Conservation (phyloP, 2,329 filamentous ascomycete genomes). For the Beauveria rudraprayagi region DNA sequence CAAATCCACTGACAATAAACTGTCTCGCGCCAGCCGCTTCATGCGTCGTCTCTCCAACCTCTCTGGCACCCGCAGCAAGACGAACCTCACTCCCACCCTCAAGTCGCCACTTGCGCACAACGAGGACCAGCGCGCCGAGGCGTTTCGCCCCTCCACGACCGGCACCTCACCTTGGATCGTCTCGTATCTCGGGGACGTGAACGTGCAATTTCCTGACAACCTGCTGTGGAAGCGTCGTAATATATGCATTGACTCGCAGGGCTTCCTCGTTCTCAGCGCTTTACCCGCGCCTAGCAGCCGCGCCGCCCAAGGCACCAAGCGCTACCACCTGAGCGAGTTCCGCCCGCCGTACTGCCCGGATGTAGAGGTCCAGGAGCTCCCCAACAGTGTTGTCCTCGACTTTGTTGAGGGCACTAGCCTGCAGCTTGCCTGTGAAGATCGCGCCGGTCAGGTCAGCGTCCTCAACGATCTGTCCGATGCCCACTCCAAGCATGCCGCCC, state of each 20-base stretch:
- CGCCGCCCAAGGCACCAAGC: slow-evolving; percentile 48
- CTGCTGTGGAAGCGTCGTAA: slow-evolving; percentile 92
- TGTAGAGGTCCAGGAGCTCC: slow-evolving; percentile 84
- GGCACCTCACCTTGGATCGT: slow-evolving; percentile 36
- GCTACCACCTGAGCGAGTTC: slow-evolving; percentile 83
- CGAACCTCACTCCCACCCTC: background rate
- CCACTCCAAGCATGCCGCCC: slow-evolving; percentile 24
- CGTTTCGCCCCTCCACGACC: slow-evolving; percentile 24
- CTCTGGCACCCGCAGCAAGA: slow-evolving; percentile 38
- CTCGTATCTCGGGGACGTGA: slow-evolving; percentile 77
- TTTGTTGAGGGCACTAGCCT: slow-evolving; percentile 53
- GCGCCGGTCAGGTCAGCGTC: slow-evolving; percentile 47
- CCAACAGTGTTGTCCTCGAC: slow-evolving; percentile 66
- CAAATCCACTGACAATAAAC: slow-evolving; percentile 39
- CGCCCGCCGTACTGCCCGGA: slow-evolving; percentile 72
- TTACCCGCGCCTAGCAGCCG: slow-evolving; percentile 46
- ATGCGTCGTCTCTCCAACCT: slow-evolving; percentile 52
- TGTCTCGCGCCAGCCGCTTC: slow-evolving; percentile 46
- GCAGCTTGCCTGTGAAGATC: slow-evolving; percentile 57
- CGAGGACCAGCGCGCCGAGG: slow-evolving; percentile 8
- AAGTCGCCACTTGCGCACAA: slow-evolving; percentile 27
- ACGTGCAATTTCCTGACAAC: slow-evolving; percentile 94
- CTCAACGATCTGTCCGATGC: slow-evolving; percentile 35
- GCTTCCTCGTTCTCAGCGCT: slow-evolving; percentile 71
- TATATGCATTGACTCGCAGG: slow-evolving; percentile 75